Percentiles rank a stretch among this genome's conserved stretches.
These are phyloP conservation scores for Talaromyces amestolkiae DNA, from an alignment of 2,329 filamentous ascomycete genomes.

Conservation along the genomic window DNA sequence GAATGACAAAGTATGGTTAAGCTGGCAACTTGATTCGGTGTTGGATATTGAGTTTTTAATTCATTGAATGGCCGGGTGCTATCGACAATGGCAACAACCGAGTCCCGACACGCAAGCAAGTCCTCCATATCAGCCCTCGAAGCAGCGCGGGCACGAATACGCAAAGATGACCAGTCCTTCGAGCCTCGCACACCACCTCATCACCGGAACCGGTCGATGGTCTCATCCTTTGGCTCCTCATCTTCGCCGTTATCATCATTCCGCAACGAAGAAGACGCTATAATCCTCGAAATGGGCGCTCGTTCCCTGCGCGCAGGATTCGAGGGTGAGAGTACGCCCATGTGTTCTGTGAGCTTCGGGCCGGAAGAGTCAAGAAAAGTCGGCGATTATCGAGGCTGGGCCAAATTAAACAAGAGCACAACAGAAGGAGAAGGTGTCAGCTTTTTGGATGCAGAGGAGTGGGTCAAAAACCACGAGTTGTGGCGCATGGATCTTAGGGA, in stretches of 20 bases:
- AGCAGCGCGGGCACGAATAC: conserved; percentile 24
- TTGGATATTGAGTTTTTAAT: not conserved
- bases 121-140: conserved; percentile 21
- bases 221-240: conserved; percentile 50
- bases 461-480: conserved; percentile 60
- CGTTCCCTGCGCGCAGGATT: conserved; percentile 79
- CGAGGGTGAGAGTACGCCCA: conserved; percentile 73
- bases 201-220: conserved; percentile 47
- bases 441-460: conserved; percentile 25
- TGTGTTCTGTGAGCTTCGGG: conserved; percentile 69
- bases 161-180: conserved; percentile 26
- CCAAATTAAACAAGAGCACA: conserved; percentile 34
- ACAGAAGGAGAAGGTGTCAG: conserved; percentile 26
- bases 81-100: conserved; percentile 17
- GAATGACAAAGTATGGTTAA: not conserved
- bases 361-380: conserved; percentile 73
- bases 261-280: conserved; percentile 74
- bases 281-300: conserved; percentile 80
- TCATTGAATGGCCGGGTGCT: not conserved
- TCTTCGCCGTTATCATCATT: conserved; percentile 58
- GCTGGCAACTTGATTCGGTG: too few species aligned
- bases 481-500: conserved; percentile 74
- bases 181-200: conserved; percentile 59
- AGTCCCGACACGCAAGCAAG: conserved; percentile 20
- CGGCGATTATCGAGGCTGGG: conserved; percentile 77